These are phyloP conservation scores for Shiraia sp. DNA, from an alignment of 2,329 filamentous ascomycete genomes.

Conservation along the genomic window DNA sequence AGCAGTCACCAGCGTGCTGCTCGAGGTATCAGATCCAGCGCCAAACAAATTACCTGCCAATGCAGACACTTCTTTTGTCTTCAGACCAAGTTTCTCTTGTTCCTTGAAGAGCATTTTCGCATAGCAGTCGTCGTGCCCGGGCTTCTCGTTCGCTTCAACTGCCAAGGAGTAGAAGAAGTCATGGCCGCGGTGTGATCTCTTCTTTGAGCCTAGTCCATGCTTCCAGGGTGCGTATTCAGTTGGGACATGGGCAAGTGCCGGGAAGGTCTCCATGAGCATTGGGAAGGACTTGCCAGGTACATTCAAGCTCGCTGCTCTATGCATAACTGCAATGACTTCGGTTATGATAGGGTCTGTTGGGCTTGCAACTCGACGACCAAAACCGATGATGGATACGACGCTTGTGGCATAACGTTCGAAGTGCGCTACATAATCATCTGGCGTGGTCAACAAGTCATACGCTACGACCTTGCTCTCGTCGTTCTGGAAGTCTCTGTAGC, in stretches of 20 bases:
- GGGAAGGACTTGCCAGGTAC: slow-evolving; percentile 58
- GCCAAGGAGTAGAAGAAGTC: slow-evolving; percentile 43
- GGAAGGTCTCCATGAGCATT: slow-evolving; percentile 62
- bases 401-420: slow-evolving; percentile 59
- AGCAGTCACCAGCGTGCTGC: slow-evolving; percentile 40
- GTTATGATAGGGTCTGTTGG: slow-evolving; percentile 61
- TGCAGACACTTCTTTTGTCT: slow-evolving; percentile 36
- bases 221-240: slow-evolving; percentile 49
- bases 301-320: slow-evolving; percentile 59
- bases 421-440: slow-evolving; percentile 56
- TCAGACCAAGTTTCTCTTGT: slow-evolving; percentile 31
- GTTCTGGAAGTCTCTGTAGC: slow-evolving; percentile 62
- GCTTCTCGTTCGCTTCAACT: slow-evolving; percentile 32
- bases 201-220: slow-evolving; percentile 32
- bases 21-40: slow-evolving; percentile 40
- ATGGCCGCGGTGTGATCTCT: slow-evolving; percentile 32
- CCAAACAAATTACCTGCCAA: slow-evolving; percentile 39
- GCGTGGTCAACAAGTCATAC: slow-evolving; percentile 50
- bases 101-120: slow-evolving; percentile 49
- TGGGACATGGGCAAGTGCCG: slow-evolving; percentile 59
- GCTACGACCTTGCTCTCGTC: slow-evolving; percentile 61
- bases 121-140: slow-evolving; percentile 39
- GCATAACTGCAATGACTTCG: slow-evolving; percentile 62
- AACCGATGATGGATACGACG: slow-evolving; percentile 61
- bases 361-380: slow-evolving; percentile 57